Base-by-base conservation (phyloP, 176 grass and related monocot genomes). In the Dactylis glomerata region DNA sequence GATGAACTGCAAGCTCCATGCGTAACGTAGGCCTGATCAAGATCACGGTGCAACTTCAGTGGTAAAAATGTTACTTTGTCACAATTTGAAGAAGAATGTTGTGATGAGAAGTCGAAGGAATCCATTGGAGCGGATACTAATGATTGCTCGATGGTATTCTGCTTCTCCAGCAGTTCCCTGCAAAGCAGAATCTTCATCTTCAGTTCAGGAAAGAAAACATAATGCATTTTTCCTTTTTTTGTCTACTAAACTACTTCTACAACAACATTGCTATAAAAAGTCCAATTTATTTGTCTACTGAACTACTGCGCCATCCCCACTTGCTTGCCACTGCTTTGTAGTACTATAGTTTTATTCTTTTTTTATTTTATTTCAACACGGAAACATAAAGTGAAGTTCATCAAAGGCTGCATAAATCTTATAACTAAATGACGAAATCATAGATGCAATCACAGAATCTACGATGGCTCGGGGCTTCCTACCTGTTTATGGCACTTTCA, bases 111-210 rank as follows among this genome's bases (percentile, higher is more conserved):
- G 45, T 90, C 81, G 10, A 86, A 93, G 56, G 82, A 83, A 82
- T 81, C 86, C 81, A 77, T 58, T 22, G 85, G 75, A 75, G 89
- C 85, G 56, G 67, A 88, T 75, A 89, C 83, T 49, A 87, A 88
- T 17, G 85, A 79, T 72, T 64, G 83, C 20, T 85, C 57, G 1
- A 68, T 8, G 22, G 50, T 30, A 38, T 55, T 77, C 24, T 92
- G 84, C 81, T 92, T 92, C 37, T 62, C 79, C 63, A 81, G 41
- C 15, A 88, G 45, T 42, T 86, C 88, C 90, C 92, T 92, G 82
- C 77, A 91, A 44, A 86, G 3, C 56, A 86, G 23, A 72, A 13
- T 36, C 12, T 3, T 58, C 9, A 68, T 82, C 8, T 77, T 68
- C 50, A 86, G 52, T 72, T 68, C 22, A 50, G 42, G 45, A 14